phyloP scores from a whole-genome alignment of 1,139 yeast genomes.

The Arxiozyma slooffiae region DNA sequence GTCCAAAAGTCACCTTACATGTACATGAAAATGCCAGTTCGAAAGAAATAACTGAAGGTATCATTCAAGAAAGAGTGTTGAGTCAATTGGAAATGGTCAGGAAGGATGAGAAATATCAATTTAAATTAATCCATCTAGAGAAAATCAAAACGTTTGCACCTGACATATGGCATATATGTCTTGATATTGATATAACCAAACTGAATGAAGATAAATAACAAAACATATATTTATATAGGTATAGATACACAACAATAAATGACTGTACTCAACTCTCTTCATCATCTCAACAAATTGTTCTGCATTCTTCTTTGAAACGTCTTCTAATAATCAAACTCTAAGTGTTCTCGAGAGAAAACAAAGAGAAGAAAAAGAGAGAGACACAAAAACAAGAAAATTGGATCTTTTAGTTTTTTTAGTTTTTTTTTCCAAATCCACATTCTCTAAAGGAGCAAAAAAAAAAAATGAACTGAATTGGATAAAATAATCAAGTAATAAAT shows the following conservation, averaged over 20 bases:
- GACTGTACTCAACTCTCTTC: neutral
- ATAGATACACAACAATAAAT: neutral
- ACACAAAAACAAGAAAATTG: no score
- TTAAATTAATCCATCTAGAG: conserved; percentile 30
- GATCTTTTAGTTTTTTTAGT: no score
- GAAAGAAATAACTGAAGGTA: conserved; percentile 31
- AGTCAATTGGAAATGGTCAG: conserved; percentile 1
- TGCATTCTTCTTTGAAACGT: no score
- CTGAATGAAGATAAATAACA: neutral
- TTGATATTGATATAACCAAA: conserved; percentile 37
- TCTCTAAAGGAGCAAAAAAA: no score
- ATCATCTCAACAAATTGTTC: no score
- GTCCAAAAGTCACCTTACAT: conserved; percentile 38
- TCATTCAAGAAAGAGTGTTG: conserved; percentile 8
- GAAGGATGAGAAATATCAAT: conserved; percentile 6
- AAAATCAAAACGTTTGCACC: conserved; percentile 81
- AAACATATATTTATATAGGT: neutral
- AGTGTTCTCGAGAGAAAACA: no score
- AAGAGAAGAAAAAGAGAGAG: no score
- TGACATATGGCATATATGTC: conserved; percentile 69
- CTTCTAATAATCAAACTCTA: no score
- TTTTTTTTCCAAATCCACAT: no score
- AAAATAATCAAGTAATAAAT: no score
- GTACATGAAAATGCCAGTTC: conserved; percentile 67
- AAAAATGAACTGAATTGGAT: no score